A percentile compares a stretch with the other conserved stretches of the same genome.
Conservation (phyloP, 1,284 basidiomycete species). For the Polyporus tsugae region DNA sequence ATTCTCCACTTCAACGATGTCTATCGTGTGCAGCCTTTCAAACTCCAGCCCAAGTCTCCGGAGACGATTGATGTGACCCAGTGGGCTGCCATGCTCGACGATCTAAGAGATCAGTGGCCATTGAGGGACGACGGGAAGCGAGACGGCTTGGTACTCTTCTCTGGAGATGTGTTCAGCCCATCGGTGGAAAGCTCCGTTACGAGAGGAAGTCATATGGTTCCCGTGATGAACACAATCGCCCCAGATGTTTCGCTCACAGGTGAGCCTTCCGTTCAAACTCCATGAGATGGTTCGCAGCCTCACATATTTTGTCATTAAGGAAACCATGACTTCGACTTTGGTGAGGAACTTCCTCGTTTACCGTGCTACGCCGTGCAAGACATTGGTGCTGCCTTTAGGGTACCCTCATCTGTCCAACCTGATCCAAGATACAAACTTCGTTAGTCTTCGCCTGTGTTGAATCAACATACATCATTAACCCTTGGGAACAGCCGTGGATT, state of each 20-base stretch:
- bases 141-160: slow-evolving; percentile 87
- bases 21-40: slow-evolving; percentile 79
- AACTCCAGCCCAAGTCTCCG: slow-evolving; percentile 55
- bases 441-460: slow-evolving; percentile 46
- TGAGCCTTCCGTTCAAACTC: slow-evolving; percentile 37
- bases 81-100: slow-evolving; percentile 70
- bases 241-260: slow-evolving; percentile 75
- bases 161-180: slow-evolving; percentile 89
- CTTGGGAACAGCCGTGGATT: slow-evolving; percentile 67
- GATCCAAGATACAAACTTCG: slow-evolving; percentile 73
- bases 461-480: slow-evolving; percentile 10
- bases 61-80: slow-evolving; percentile 82
- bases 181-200: slow-evolving; percentile 90
- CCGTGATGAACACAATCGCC: slow-evolving; percentile 80
- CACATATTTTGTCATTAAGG: slow-evolving; percentile 48
- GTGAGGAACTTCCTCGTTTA: slow-evolving; percentile 33
- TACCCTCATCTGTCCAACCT: slow-evolving; percentile 84
- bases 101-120: slow-evolving; percentile 63
- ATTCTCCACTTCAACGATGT: slow-evolving; percentile 78
- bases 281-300: background rate
- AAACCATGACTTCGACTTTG: slow-evolving; percentile 89
- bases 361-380: background rate
- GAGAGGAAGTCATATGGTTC: slow-evolving; percentile 92
- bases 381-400: slow-evolving; percentile 52
- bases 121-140: slow-evolving; percentile 55